Evolutionary conservation across 1,284 basidiomycete genomes (phyloP).

Genomic region (Rhodofomes roseus): DNA sequence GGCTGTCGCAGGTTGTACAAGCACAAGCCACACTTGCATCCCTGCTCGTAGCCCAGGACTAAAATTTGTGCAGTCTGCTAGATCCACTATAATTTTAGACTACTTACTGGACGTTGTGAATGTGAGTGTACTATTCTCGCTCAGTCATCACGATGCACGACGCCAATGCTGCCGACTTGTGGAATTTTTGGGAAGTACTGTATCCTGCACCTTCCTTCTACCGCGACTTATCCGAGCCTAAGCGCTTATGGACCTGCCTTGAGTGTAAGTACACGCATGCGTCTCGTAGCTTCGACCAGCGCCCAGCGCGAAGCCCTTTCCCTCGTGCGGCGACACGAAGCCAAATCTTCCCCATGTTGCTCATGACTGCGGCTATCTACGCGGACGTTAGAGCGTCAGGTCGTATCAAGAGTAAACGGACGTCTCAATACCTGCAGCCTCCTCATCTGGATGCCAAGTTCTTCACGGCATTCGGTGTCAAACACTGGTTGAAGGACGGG

Average conservation of each 20-base stretch:
- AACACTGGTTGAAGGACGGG: conserved; percentile 45
- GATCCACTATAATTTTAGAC: conserved; percentile 18
- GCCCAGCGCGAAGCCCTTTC: conserved; percentile 7
- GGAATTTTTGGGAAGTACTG: no score
- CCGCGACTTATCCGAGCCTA: no score
- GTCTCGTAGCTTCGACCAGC: not conserved
- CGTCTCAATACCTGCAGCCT: conserved; percentile 74
- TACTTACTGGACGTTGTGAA: not conserved
- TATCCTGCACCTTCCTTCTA: no score
- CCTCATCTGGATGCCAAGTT: conserved; percentile 25
- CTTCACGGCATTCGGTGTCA: not conserved
- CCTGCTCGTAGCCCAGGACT: conserved; percentile 47
- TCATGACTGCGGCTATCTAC: conserved; percentile 60
- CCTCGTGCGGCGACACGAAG: conserved; percentile 79
- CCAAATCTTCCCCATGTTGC: conserved; percentile 79
- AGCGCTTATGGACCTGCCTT: conserved; percentile 31
- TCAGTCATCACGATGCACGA: no score
- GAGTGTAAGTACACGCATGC: conserved; percentile 26
- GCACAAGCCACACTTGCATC: conserved; percentile 76
- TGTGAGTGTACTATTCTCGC: no score
- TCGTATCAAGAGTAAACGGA: conserved; percentile 70
- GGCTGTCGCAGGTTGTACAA: conserved; percentile 65
- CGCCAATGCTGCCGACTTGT: no score
- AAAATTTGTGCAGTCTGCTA: conserved; percentile 22
- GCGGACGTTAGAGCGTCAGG: conserved; percentile 85